Base-by-base conservation (phyloP, 2,329 filamentous ascomycete genomes). In the Cordyceps militaris region DNA sequence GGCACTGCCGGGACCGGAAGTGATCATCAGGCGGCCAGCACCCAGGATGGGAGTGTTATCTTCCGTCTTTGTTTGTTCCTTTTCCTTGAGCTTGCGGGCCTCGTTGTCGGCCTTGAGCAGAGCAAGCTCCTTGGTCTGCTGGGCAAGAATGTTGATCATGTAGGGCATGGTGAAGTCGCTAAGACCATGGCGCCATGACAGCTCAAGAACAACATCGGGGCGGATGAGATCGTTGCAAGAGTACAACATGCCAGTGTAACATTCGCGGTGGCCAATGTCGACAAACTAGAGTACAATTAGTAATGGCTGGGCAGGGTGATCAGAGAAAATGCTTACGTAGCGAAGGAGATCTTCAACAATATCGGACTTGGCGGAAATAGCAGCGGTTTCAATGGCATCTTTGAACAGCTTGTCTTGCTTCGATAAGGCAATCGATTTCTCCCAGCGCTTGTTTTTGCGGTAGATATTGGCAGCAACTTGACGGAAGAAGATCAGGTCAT, bases 341-440 rank as follows among this genome's bases (percentile, higher is more conserved):
- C 91, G 89, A 61, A 99, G 80, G 48, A 99, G 81, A 66, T 99
- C 94, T 75, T 97, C 94, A 42, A 99, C 93, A 65, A 97, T 88
- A 30, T 97, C 92, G 13, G 81, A 71, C 82, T 97, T 97, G 70
- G 82, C 81, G 53, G 93, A 97, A 57, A 97, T 89, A 28, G 94
- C 94, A 32, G 95, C 85, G 14, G 94, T 99, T 81, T 99, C 94
- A 62, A 99, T 97, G 26, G 95, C 94, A 76, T 99, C 94, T 81
- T 97, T 97, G 87, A 94, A 99, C 16, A 99, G 80, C 83, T 97
- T 97, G 79, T 99, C 94, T 73, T 99, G 93, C 82, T 99, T 99
- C 16, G 93, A 97, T 48, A 99, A 79, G 34, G 91, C 85, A 73
- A 99, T 99, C 4, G 92, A 97, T 79, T 97, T 97, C 78, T 97